Conservation (phyloP, 2,329 filamentous ascomycete genomes). For the Ceratocystis smalleyi region DNA sequence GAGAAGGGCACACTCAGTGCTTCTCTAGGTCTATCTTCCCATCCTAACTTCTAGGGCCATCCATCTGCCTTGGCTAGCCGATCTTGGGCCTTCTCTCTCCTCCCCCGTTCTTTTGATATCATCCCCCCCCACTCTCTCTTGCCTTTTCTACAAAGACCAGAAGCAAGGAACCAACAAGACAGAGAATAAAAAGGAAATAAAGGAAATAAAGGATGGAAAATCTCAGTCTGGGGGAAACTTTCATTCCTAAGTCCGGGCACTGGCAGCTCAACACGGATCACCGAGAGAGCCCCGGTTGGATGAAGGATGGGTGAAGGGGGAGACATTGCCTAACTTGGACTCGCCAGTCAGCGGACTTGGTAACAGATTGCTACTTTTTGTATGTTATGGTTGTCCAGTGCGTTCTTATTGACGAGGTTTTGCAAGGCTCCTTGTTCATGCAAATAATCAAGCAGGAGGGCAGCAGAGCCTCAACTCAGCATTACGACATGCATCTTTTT, state of each 20-base stretch:
- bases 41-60: neutral
- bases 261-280: constrained; percentile 1
- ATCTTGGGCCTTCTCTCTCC: neutral
- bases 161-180: neutral
- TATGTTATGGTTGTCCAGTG: neutral
- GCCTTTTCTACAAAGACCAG: neutral
- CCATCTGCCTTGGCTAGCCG: neutral
- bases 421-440: neutral
- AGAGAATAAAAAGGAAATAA: neutral
- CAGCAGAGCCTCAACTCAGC: neutral
- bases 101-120: neutral
- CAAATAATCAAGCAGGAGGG: neutral
- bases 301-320: neutral
- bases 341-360: neutral
- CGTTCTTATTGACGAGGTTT: neutral
- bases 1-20: neutral
- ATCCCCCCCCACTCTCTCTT: neutral
- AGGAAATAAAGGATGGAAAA: neutral
- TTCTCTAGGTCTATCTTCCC: neutral
- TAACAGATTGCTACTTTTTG: neutral
- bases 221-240: neutral
- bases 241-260: neutral
- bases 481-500: no score
- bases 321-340: neutral
- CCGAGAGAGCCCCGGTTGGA: neutral